Conservation (phyloP, 352 stramenopile genomes). For the Globisporangium cylindrosporum region DNA sequence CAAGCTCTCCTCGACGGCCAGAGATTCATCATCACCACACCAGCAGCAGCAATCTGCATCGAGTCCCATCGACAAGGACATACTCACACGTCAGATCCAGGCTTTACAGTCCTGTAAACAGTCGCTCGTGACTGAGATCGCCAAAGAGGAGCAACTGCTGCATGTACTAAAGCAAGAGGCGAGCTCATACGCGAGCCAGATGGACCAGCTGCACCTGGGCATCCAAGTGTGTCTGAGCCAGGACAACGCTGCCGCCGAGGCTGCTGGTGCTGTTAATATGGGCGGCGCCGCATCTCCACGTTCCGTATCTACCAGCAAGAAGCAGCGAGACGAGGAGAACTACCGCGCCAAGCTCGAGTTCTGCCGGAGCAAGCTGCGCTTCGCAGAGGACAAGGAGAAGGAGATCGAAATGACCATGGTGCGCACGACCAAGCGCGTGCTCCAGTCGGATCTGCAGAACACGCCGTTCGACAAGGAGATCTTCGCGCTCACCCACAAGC, state of each 20-base stretch:
- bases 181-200: constrained; percentile 38
- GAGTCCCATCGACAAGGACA: constrained; percentile 36
- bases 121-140: constrained; percentile 56
- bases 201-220: constrained; percentile 51
- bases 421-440: constrained; percentile 64
- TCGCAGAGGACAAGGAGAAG: constrained; percentile 62
- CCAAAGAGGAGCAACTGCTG: constrained; percentile 59
- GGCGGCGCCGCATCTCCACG: neutral
- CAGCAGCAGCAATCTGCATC: neutral
- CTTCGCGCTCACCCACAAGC: constrained; percentile 66
- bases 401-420: constrained; percentile 74
- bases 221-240: constrained; percentile 43
- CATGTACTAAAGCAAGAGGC: constrained; percentile 56
- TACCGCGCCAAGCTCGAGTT: constrained; percentile 52
- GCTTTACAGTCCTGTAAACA: constrained; percentile 65
- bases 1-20: neutral
- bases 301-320: constrained; percentile 16
- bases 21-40: neutral
- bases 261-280: neutral
- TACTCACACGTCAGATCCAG: constrained; percentile 51
- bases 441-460: constrained; percentile 45
- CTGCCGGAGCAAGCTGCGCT: constrained; percentile 51
- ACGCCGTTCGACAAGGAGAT: constrained; percentile 75
- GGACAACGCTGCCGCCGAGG: constrained; percentile 7
- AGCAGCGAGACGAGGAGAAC: constrained; percentile 40